phyloP scores from a whole-genome alignment of 108 stramenopile genomes.

The Skeletonema costatum region DNA sequence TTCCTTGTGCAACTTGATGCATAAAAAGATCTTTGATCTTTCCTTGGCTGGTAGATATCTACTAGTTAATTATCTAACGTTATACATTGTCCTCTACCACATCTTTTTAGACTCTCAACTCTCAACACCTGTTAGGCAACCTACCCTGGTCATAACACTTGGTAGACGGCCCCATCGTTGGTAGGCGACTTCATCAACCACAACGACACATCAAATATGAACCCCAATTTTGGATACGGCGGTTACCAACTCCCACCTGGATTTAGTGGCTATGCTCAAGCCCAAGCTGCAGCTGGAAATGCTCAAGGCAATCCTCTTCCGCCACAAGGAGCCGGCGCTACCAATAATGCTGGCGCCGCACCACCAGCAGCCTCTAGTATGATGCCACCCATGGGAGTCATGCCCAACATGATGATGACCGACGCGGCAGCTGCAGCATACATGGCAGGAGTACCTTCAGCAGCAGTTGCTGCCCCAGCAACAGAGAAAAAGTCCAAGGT shows the following conservation, averaged over 20 bases:
- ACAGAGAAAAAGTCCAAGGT: conserved; percentile 4
- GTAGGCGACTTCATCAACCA: not conserved
- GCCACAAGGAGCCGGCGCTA: not conserved
- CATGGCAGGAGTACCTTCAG: not conserved
- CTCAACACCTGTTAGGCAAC: not conserved
- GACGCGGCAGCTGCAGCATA: not conserved
- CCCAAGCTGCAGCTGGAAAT: not conserved
- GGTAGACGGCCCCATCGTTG: too few relatives aligned
- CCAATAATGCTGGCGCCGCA: not conserved
- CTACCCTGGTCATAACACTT: not conserved
- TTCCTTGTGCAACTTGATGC: too few relatives aligned
- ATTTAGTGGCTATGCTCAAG: not conserved
- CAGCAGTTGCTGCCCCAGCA: not conserved
- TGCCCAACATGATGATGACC: conserved; percentile 11
- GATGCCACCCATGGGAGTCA: not conserved
- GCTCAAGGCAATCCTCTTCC: not conserved
- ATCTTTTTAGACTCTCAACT: not conserved
- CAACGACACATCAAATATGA: not conserved
- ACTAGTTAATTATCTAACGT: too few relatives aligned
- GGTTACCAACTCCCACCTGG: not conserved
- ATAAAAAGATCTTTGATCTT: too few relatives aligned
- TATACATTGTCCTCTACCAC: too few relatives aligned
- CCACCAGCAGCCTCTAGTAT: not conserved
- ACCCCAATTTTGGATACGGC: not conserved
- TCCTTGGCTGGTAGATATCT: too few relatives aligned